Percentiles rank a stretch among this genome's conserved stretches.
These are phyloP conservation scores for Penicillium steckii DNA, from an alignment of 495 filamentous ascomycete genomes.

Conservation along the genomic window DNA sequence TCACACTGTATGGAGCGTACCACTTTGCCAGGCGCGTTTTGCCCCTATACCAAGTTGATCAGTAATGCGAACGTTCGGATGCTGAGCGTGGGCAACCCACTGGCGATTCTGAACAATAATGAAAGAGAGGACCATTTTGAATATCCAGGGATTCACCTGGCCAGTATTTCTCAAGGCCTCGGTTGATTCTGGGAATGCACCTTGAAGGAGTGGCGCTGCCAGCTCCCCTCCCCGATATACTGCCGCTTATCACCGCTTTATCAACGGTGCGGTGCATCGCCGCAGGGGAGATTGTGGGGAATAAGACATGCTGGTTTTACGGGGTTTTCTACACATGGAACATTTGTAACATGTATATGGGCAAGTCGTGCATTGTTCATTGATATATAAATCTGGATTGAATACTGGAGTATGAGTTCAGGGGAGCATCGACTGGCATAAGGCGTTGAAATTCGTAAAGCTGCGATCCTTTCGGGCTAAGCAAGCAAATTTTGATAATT, in stretches of 20 bases:
- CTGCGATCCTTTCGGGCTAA: conserved; percentile 1
- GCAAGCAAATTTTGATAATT: too few species aligned
- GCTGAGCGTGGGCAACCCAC: conserved; percentile 48
- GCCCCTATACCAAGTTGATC: conserved; percentile 59
- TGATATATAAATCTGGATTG: background rate
- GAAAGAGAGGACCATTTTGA: conserved; percentile 81
- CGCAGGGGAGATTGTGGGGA: background rate
- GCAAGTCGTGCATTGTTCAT: background rate
- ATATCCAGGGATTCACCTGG: conserved; percentile 17
- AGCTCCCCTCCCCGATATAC: conserved; percentile 26
- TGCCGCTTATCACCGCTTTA: conserved; percentile 32
- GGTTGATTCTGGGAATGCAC: conserved; percentile 9
- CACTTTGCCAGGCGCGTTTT: conserved; percentile 98
- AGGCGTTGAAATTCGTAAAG: conserved; percentile 28
- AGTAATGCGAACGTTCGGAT: conserved; percentile 7
- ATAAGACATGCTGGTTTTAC: background rate
- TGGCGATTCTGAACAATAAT: conserved; percentile 97
- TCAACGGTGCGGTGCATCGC: background rate
- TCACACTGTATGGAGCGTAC: conserved; percentile 91
- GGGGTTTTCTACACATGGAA: background rate
- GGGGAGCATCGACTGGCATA: conserved; percentile 20
- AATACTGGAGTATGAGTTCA: conserved; percentile 1
- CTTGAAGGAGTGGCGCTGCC: conserved; percentile 11
- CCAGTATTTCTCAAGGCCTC: conserved; percentile 20
- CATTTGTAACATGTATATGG: background rate